Percentiles rank a stretch among this genome's conserved stretches.
phyloP scores from a whole-genome alignment of 2,329 filamentous ascomycete species.

The Diaporthe batatas region DNA sequence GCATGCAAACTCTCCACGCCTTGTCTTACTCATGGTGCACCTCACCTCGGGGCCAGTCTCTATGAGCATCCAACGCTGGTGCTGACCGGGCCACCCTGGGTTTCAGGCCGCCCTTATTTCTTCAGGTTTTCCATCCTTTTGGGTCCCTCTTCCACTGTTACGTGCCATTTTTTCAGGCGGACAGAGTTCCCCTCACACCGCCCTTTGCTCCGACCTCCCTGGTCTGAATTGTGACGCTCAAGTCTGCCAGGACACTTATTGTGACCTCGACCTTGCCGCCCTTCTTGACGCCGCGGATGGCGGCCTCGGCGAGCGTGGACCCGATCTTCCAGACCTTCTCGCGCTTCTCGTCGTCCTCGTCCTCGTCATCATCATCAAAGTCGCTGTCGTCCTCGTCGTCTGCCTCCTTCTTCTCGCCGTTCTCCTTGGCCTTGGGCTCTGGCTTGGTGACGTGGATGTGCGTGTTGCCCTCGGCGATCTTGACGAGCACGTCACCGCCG shows the following conservation, averaged over 20 bases:
- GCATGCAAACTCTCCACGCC: constrained; percentile 20
- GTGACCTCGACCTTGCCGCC: constrained; percentile 93
- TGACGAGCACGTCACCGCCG: constrained; percentile 89
- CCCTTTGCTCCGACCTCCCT: constrained; percentile 90
- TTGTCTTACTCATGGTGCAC: constrained; percentile 2
- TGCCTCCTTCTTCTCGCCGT: constrained; percentile 65
- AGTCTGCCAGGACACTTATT: constrained; percentile 85
- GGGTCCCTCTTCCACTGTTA: constrained; percentile 40
- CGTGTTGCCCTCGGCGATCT: constrained; percentile 87
- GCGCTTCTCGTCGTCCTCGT: constrained; percentile 88
- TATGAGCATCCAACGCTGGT: not conserved
- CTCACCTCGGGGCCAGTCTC: constrained; percentile 15
- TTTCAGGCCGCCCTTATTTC: not conserved
- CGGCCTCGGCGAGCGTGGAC: constrained; percentile 85
- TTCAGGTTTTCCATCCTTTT: not conserved
- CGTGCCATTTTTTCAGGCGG: constrained; percentile 41
- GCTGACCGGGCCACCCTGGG: not conserved
- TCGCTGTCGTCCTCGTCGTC: constrained; percentile 77
- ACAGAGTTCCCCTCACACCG: constrained; percentile 75
- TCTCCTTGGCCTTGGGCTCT: constrained; percentile 80
- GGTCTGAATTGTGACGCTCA: constrained; percentile 83
- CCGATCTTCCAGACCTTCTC: constrained; percentile 95
- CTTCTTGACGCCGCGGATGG: constrained; percentile 87
- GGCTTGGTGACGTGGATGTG: constrained; percentile 95
- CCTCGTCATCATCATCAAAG: constrained; percentile 73